Conservation (phyloP, 2,329 filamentous ascomycete species). For the Aspergillus floridensis region DNA sequence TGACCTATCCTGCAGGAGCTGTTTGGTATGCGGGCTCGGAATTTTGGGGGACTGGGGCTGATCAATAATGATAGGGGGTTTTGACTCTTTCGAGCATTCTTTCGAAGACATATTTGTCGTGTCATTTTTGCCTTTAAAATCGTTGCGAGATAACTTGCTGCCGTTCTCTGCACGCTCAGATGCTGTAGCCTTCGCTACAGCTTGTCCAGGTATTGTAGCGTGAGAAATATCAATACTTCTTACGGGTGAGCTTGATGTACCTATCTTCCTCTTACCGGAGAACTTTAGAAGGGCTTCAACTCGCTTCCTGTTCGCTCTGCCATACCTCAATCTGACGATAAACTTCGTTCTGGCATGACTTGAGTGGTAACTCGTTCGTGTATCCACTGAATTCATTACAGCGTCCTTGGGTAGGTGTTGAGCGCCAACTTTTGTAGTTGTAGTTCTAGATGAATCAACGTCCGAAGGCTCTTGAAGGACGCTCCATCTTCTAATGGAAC, state of each 20-base stretch:
- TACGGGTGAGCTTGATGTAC: slow-evolving; percentile 23
- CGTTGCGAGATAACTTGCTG: slow-evolving; percentile 18
- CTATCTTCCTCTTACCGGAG: slow-evolving; percentile 36
- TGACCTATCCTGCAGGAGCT: slow-evolving; percentile 24
- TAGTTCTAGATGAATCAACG: slow-evolving; percentile 7
- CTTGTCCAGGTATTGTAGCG: slow-evolving; percentile 20
- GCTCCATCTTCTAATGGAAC: slow-evolving; percentile 12
- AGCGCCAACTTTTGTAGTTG: slow-evolving; percentile 10
- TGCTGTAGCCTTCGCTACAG: slow-evolving; percentile 7
- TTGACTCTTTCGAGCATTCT: slow-evolving; percentile 38
- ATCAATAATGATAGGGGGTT: slow-evolving; percentile 25
- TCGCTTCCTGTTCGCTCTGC: slow-evolving; percentile 48
- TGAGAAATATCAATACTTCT: slow-evolving; percentile 24
- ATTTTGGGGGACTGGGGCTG: slow-evolving; percentile 38
- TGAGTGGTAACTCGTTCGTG: slow-evolving; percentile 10
- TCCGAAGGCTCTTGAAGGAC: slow-evolving; percentile 8
- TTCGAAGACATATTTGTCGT: slow-evolving; percentile 26
- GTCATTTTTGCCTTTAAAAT: slow-evolving; percentile 18
- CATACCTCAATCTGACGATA: slow-evolving; percentile 53
- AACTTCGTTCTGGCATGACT: slow-evolving; percentile 30
- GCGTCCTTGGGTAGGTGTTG: slow-evolving; percentile 6
- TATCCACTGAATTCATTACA: background rate
- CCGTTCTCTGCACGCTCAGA: slow-evolving; percentile 12
- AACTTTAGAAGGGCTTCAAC: slow-evolving; percentile 49
- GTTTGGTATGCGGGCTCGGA: slow-evolving; percentile 34